Evolutionary conservation across 164 flowering plant genomes (phyloP).

Genomic region (Liriodendron chinense): DNA sequence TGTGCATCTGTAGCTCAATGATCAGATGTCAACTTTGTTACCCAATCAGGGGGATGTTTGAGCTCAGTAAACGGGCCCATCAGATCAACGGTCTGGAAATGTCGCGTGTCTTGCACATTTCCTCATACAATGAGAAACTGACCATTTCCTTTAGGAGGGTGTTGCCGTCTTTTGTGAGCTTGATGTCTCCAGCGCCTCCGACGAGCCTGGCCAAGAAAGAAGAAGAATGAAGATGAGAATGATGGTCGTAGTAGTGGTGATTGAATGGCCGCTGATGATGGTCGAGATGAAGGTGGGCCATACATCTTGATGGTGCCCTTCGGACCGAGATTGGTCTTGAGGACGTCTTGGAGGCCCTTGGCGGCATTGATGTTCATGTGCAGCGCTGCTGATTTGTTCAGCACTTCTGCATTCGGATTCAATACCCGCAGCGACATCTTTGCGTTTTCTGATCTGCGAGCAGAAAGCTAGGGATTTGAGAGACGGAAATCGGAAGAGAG

Average conservation of each 20-base stretch:
- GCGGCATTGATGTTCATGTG: constrained; percentile 99
- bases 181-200: constrained; percentile 97
- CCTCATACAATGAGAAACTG: neutral
- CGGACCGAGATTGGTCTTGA: constrained; percentile 95
- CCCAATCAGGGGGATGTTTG: no score
- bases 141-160: constrained; percentile 98
- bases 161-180: constrained; percentile 96
- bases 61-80: no score
- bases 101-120: no score
- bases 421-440: constrained; percentile 76
- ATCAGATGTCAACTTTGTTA: no score
- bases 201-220: constrained; percentile 66
- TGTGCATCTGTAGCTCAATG: no score
- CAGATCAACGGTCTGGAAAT: neutral
- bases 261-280: no score
- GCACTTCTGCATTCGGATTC: constrained; percentile 96
- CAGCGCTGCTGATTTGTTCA: constrained; percentile 93
- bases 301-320: constrained; percentile 98
- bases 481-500: no score
- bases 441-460: no score
- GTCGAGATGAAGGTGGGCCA: neutral
- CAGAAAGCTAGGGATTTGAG: no score
- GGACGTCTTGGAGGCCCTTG: constrained; percentile 92
- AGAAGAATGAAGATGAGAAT: neutral
- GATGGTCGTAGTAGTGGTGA: neutral